Evolutionary conservation across 768 basidiomycete genomes (phyloP), one percentile per base, ranked within the genome.

Genomic region (Lentinula sp.): DNA sequence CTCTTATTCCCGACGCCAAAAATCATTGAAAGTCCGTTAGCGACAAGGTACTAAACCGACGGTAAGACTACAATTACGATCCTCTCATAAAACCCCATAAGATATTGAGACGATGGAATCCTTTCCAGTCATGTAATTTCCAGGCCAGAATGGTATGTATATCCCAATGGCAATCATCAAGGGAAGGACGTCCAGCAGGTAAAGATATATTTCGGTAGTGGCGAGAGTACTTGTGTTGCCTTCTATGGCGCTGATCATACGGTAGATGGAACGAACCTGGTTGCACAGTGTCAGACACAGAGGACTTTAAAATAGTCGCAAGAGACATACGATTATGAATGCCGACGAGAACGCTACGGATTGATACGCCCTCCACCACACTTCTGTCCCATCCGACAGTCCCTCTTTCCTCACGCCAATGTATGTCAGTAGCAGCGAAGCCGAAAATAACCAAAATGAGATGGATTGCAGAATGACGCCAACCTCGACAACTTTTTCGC

Each of bases 211-310:
- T 66, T 73, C 71, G 54, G 73, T 66, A 10, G 61, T 53, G 1
- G 50, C 1, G 3, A 73, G 58, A 55, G 68, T 69, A 1, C 67
- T 63, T 20, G 66, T 66, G 7, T 62, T 59, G 1, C 66, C 63
- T 35, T 70, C 59, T 3, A 49, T 65, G 32, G 65, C 8, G 57
- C 72, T 71, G 2, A 66, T 56, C 20, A 69, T 66, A 12, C 72
- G 73, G 57, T 73, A 73, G 23, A 70, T 48, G 41, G 68, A 68
- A 18, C 72, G 71, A 20, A 73, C 18, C 71, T 71, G 33, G 15
- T 45, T 37, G 15, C 4, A 41, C 28, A 42, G 46, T 48, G 16
- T 33, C 32, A 16, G 52, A 53, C 15, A 9, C 32, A 12, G 23
- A 35, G 33, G 28, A 43, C 18, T 42, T 57, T 0, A 12, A 20